phyloP scores from a whole-genome alignment of 1,284 basidiomycete genomes.

The Neolentinus lepideus region DNA sequence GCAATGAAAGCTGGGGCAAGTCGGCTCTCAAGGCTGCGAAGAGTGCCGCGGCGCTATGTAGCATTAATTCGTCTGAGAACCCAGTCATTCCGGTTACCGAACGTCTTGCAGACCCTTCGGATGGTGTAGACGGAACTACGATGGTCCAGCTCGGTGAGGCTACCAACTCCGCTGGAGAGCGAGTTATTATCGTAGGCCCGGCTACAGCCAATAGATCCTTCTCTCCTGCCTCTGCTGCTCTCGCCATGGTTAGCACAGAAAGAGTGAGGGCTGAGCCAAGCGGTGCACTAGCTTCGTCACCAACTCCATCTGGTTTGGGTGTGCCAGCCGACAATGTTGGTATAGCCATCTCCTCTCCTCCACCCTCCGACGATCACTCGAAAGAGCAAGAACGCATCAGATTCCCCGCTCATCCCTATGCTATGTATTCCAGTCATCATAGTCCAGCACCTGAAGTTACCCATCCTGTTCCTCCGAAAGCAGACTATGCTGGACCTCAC shows the following conservation, averaged over 20 bases:
- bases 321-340: slow-evolving; percentile 38
- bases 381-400: slow-evolving; percentile 25
- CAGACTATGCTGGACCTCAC: slow-evolving; percentile 45
- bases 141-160: slow-evolving; percentile 7
- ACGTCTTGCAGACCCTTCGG: not conserved
- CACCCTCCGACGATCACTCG: slow-evolving; percentile 27
- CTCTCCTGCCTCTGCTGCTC: slow-evolving; percentile 12
- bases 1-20: not conserved
- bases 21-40: slow-evolving; percentile 17
- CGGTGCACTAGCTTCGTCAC: slow-evolving; percentile 17
- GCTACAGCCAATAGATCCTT: not conserved
- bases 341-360: slow-evolving; percentile 61
- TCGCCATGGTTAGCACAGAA: slow-evolving; percentile 8
- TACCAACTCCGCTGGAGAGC: slow-evolving; percentile 22
- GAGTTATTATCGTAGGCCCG: not conserved
- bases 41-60: slow-evolving; percentile 9
- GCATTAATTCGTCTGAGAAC: slow-evolving; percentile 2
- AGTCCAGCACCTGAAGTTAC: slow-evolving; percentile 9
- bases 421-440: slow-evolving; percentile 31
- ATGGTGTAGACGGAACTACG: not conserved
- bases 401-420: slow-evolving; percentile 52
- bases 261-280: not conserved
- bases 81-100: not conserved
- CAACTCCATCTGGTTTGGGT: slow-evolving; percentile 21
- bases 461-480: slow-evolving; percentile 12